Evolutionary conservation across 176 grass and related monocot genomes (phyloP).

Genomic region (Carex littledalei): DNA sequence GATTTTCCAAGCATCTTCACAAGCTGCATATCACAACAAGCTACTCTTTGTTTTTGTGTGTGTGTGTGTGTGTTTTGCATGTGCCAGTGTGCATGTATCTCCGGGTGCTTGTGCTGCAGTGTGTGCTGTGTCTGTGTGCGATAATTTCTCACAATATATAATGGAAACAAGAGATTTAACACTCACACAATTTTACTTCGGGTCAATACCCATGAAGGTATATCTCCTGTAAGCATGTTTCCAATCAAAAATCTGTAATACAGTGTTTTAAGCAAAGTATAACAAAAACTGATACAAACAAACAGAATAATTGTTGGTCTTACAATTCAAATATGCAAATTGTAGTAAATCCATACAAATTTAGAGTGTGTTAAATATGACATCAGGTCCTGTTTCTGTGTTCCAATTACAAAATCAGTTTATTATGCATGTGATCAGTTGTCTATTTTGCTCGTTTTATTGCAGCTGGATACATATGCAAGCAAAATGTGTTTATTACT

Average conservation of each 20-base stretch:
- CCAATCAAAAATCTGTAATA: constrained; percentile 59
- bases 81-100: not conserved
- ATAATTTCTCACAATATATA: not conserved
- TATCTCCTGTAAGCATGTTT: constrained; percentile 69
- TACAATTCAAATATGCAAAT: not conserved
- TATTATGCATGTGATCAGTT: not conserved
- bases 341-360: not conserved
- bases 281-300: constrained; percentile 5
- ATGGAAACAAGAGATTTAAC: not conserved
- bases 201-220: constrained; percentile 67
- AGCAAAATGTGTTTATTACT: not conserved
- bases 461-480: not conserved
- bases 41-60: not conserved
- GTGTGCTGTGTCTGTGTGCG: not conserved
- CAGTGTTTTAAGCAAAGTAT: constrained; percentile 15
- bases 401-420: not conserved
- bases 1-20: not conserved
- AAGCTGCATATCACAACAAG: not conserved
- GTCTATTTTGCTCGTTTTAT: not conserved
- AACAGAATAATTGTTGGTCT: not conserved
- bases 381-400: not conserved
- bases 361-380: not conserved
- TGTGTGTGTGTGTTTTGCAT: not conserved
- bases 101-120: not conserved
- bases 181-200: constrained; percentile 71